Base-by-base conservation (phyloP, 2,329 filamentous ascomycete genomes). In the Phialemonium atrogriseum region DNA sequence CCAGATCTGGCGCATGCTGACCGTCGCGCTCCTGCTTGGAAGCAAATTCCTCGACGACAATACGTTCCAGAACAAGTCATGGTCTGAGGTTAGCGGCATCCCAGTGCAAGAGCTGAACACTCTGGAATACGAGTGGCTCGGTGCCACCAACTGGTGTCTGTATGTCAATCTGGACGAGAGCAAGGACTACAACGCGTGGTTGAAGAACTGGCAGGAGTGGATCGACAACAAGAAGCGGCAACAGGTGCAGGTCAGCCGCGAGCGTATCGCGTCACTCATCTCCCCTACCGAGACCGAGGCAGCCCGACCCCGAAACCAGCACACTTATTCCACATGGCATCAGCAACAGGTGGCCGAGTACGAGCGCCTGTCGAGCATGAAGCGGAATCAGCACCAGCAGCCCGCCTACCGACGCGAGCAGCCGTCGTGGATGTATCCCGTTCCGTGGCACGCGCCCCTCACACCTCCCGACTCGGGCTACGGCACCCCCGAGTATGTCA, bases 31-130 rank as follows among this genome's bases (percentile, higher is more conserved):
- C 35, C 72, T 95, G 31, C 69, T 95, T 32, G 88, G 86, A 38
- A 94, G 86, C 75, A 95, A 95, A 64, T 95, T 94, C 50, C 67
- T 94, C 44, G 88, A 95, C 50, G 88, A 94, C 67, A 94, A 94
- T 61, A 95, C 88, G 5, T 95, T 95, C 60, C 88, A 94, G 68
- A 95, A 94, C 62, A 82, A 85, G 34, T 94, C 88, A 2, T 95
- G 88, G 88, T 85, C 88, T 5, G 88, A 95, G 52, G 88, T 95
- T 32, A 94, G 86, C 58, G 85, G 84, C 39, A 94, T 95, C 44
- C 69, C 80, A 19, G 86, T 94, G 13, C 61, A 72, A 3, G 86
- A 94, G 51, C 70, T 95, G 45, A 94, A 94, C 61, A 67, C 71
- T 38, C 73, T 94, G 55, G 88, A 95, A 64, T 76, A 81, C 48